A percentile compares a stretch with the other conserved stretches of the same genome.
These are phyloP conservation scores for Vitis amurensis DNA, from an alignment of 164 flowering plant species.

Conservation along the genomic window DNA sequence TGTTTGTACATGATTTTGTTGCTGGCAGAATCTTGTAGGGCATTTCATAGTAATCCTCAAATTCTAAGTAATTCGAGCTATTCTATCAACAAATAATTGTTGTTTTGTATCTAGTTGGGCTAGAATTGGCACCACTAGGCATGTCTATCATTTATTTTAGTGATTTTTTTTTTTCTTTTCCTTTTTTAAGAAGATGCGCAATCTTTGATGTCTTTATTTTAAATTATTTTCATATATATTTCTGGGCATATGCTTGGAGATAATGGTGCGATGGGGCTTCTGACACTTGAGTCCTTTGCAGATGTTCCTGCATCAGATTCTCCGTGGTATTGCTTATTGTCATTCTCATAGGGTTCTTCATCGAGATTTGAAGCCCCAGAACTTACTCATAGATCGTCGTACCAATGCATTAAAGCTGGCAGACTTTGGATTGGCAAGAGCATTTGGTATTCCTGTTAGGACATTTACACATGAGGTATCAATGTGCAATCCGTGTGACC, in stretches of 20 bases:
- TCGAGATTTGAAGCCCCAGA: constrained; percentile 90
- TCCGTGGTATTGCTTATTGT: constrained; percentile 93
- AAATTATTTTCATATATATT: neutral
- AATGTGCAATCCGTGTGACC: neutral
- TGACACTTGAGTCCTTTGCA: constrained; percentile 27
- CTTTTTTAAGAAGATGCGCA: neutral
- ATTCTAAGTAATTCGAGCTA: neutral
- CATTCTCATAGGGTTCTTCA: constrained; percentile 97
- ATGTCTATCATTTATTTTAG: neutral
- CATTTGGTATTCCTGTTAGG: constrained; percentile 95
- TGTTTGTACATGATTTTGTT: neutral
- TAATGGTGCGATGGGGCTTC: neutral
- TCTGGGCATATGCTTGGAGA: neutral
- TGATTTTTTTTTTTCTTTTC: neutral
- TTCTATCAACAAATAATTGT: neutral
- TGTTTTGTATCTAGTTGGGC: neutral
- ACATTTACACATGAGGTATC: constrained; percentile 96
- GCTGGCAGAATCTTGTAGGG: neutral
- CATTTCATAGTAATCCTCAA: neutral
- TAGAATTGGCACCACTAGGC: neutral
- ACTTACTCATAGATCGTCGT: constrained; percentile 85
- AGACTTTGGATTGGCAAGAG: constrained; percentile 95
- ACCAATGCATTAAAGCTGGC: constrained; percentile 90
- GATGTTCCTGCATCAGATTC: constrained; percentile 85
- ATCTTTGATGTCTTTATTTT: neutral